Conservation (phyloP, 495 filamentous ascomycete species). For the Aspergillus biplanus region DNA sequence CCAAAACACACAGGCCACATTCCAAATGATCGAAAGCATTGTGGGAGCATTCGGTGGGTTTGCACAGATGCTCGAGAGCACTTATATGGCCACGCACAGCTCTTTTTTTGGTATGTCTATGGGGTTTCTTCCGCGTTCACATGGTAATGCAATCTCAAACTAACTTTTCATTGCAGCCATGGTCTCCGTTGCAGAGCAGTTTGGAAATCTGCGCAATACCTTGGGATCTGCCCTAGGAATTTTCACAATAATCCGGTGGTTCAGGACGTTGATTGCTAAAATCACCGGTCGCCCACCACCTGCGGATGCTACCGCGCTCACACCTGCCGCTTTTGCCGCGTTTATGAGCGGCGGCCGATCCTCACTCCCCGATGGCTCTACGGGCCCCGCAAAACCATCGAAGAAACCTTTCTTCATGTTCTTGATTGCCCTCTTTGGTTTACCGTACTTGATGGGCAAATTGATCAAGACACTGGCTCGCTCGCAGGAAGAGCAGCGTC, state of each 20-base stretch:
- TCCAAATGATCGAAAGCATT: slow-evolving; percentile 97
- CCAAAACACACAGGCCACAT: slow-evolving; percentile 94
- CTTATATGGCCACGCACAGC: slow-evolving; percentile 99
- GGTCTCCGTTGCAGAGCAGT: slow-evolving; percentile 97
- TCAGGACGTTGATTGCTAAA: slow-evolving; percentile 86
- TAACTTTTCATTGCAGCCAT: slow-evolving; percentile 67
- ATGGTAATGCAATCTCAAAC: slow-evolving; percentile 7
- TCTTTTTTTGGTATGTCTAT: slow-evolving; percentile 88
- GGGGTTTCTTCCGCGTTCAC: slow-evolving; percentile 6
- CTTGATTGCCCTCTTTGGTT: slow-evolving; percentile 87
- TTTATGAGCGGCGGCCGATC: slow-evolving; percentile 65
- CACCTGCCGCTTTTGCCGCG: slow-evolving; percentile 83
- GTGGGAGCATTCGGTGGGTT: slow-evolving; percentile 97
- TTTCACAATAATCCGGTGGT: slow-evolving; percentile 93
- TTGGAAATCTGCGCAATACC: slow-evolving; percentile 90
- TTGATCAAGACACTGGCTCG: slow-evolving; percentile 83
- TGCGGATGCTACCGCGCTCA: slow-evolving; percentile 82
- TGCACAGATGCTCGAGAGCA: slow-evolving; percentile 99
- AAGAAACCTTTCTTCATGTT: slow-evolving; percentile 97
- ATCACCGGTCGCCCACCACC: slow-evolving; percentile 92
- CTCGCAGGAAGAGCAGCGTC: slow-evolving; percentile 71
- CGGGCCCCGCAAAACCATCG: slow-evolving; percentile 70
- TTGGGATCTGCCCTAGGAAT: slow-evolving; percentile 94
- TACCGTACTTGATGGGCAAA: slow-evolving; percentile 95
- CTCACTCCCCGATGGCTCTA: slow-evolving; percentile 57